Evolutionary conservation across 768 basidiomycete genomes (phyloP).

Genomic region (Hemileccinum rubropunctum): DNA sequence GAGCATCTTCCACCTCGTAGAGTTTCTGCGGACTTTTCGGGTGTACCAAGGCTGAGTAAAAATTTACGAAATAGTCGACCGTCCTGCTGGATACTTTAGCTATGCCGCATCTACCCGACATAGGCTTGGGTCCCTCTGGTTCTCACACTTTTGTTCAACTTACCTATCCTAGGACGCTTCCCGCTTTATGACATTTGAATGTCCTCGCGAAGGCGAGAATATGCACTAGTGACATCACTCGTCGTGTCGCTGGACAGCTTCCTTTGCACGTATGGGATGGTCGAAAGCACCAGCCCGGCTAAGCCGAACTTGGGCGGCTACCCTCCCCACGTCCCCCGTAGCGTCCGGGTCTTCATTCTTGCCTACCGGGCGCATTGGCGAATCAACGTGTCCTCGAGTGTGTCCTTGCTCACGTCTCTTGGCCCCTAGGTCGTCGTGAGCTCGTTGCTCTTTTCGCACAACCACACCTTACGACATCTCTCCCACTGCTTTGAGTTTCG

Average conservation of each 20-base stretch:
- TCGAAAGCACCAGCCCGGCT: not conserved
- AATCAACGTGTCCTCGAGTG: not conserved
- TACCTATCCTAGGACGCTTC: slow-evolving; percentile 12
- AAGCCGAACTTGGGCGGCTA: not conserved
- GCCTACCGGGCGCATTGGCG: not conserved
- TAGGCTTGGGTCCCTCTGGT: not conserved
- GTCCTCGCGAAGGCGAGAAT: not conserved
- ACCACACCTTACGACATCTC: slow-evolving; percentile 17
- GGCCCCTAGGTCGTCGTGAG: not conserved
- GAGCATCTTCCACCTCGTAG: slow-evolving; percentile 14
- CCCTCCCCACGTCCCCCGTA: no score
- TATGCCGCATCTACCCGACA: no score
- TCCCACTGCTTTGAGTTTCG: slow-evolving; percentile 18
- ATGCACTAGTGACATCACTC: slow-evolving; percentile 1
- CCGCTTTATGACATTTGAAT: not conserved
- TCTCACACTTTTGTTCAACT: slow-evolving; percentile 22
- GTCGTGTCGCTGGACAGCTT: slow-evolving; percentile 5
- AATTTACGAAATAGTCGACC: slow-evolving; percentile 1
- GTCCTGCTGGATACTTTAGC: slow-evolving; percentile 2
- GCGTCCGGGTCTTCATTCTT: not conserved
- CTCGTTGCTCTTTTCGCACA: not conserved
- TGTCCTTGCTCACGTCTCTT: not conserved
- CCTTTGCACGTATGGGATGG: not conserved
- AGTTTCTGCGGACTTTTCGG: slow-evolving; percentile 5
- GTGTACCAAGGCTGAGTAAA: not conserved